Percentiles rank a stretch among this genome's conserved stretches.
Conservation (phyloP, 345 rosid genomes). For the Theobroma cacao region DNA sequence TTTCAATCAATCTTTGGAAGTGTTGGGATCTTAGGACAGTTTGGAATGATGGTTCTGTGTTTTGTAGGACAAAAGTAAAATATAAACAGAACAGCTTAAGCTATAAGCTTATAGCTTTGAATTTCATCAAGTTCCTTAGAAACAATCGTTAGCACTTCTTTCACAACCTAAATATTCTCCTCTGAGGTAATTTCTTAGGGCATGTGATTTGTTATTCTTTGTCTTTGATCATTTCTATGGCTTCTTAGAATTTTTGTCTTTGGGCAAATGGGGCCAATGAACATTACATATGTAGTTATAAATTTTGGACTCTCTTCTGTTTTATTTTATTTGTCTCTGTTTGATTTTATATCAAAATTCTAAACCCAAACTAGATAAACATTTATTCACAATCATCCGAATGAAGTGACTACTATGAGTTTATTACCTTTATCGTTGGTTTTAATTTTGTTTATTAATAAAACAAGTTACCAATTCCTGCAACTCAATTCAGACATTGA, state of each 20-base stretch:
- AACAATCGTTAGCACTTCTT: not conserved
- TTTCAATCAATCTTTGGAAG: not conserved
- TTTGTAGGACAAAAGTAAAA: constrained; percentile 2
- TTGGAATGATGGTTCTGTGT: constrained; percentile 4
- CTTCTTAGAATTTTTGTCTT: not conserved
- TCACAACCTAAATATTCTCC: constrained; percentile 5
- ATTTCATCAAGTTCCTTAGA: not conserved
- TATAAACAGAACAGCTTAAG: constrained; percentile 11
- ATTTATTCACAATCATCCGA: no score
- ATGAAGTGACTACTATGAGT: no score
- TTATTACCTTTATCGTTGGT: not conserved
- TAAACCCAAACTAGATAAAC: no score
- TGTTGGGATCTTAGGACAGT: constrained; percentile 6
- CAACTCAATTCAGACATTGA: not conserved
- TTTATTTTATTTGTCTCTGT: no score
- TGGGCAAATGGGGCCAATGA: not conserved
- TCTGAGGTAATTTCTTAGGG: not conserved
- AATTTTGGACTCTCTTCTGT: no score
- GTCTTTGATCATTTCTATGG: not conserved
- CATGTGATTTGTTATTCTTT: not conserved
- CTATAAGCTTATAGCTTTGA: not conserved
- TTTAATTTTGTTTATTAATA: not conserved
- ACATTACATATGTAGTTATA: not conserved
- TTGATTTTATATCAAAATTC: no score
- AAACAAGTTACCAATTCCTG: not conserved